Percentiles rank a stretch among this genome's conserved stretches.
These are phyloP conservation scores for Pichia sp. DNA, from an alignment of 1,139 yeast species.

Conservation along the genomic window DNA sequence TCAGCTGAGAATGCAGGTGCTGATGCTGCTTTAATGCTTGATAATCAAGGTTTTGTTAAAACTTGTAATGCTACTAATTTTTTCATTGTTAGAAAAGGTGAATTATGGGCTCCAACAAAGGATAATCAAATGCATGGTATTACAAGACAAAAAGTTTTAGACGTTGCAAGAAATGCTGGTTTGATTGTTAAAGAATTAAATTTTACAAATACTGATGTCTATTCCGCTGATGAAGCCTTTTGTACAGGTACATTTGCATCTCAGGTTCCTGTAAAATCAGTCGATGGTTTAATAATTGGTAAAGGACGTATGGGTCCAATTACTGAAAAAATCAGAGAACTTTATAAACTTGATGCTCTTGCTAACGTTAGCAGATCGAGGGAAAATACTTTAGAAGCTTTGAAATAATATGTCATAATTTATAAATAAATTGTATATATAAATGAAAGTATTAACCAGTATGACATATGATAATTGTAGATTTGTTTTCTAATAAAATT, in stretches of 20 bases:
- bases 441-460: too few relatives aligned
- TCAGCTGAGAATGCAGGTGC: slow-evolving; percentile 6
- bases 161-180: slow-evolving; percentile 4
- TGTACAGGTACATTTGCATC: slow-evolving; percentile 12
- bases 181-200: slow-evolving; percentile 5
- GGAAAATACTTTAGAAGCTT: neutral
- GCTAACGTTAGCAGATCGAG: neutral
- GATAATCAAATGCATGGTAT: slow-evolving; percentile 12
- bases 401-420: neutral
- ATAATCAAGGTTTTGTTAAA: slow-evolving; percentile 9
- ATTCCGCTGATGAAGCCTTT: slow-evolving; percentile 9
- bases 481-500: too few relatives aligned
- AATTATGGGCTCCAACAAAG: slow-evolving; percentile 10
- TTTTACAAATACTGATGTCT: slow-evolving; percentile 7
- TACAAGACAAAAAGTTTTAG: slow-evolving; percentile 9
- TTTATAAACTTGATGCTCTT: neutral
- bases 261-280: slow-evolving; percentile 7
- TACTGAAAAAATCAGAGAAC: neutral
- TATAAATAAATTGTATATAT: too few relatives aligned
- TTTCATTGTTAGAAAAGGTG: slow-evolving; percentile 8
- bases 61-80: slow-evolving; percentile 10
- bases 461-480: too few relatives aligned
- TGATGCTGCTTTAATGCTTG: slow-evolving; percentile 11
- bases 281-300: slow-evolving; percentile 8
- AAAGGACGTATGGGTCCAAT: slow-evolving; percentile 5